phyloP scores from a whole-genome alignment of 768 basidiomycete species.

The Lactarius psammicola region DNA sequence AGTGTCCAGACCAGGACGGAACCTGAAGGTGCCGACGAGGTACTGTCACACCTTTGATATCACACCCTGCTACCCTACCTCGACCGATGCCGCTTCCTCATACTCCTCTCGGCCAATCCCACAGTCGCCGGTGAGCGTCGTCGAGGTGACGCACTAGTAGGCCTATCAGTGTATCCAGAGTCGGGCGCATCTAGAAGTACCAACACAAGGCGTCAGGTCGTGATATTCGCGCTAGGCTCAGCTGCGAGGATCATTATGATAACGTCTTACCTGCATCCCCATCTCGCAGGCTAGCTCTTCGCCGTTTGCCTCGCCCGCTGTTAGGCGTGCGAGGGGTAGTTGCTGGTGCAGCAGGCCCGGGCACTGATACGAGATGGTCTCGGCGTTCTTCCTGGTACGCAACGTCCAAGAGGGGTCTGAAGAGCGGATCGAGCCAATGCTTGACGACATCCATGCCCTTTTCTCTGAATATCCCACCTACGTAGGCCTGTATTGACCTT shows the following conservation, averaged over 20 bases:
- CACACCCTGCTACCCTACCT: neutral
- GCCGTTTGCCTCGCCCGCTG: neutral
- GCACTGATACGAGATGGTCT: neutral
- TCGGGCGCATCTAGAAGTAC: neutral
- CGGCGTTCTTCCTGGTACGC: slow-evolving; percentile 6
- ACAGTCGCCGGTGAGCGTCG: neutral
- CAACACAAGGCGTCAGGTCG: neutral
- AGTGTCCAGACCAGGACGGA: neutral
- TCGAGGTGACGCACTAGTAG: neutral
- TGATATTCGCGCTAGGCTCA: neutral
- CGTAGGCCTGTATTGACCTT: slow-evolving; percentile 16
- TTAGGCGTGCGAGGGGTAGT: neutral
- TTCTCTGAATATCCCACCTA: slow-evolving; percentile 20
- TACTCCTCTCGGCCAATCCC: neutral
- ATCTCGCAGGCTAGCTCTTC: neutral
- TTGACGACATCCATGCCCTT: slow-evolving; percentile 10
- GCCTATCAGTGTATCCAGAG: neutral
- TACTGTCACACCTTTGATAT: neutral
- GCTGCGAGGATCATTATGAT: neutral
- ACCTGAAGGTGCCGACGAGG: neutral
- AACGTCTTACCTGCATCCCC: slow-evolving; percentile 3
- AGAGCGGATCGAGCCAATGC: slow-evolving; percentile 13
- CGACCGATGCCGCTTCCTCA: slow-evolving; percentile 4
- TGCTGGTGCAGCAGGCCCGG: neutral
- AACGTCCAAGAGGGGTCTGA: neutral